Percentiles rank a stretch among this genome's conserved stretches.
These are phyloP conservation scores for Saccharomycopsis vini DNA, from an alignment of 805 yeast species.

Conservation along the genomic window DNA sequence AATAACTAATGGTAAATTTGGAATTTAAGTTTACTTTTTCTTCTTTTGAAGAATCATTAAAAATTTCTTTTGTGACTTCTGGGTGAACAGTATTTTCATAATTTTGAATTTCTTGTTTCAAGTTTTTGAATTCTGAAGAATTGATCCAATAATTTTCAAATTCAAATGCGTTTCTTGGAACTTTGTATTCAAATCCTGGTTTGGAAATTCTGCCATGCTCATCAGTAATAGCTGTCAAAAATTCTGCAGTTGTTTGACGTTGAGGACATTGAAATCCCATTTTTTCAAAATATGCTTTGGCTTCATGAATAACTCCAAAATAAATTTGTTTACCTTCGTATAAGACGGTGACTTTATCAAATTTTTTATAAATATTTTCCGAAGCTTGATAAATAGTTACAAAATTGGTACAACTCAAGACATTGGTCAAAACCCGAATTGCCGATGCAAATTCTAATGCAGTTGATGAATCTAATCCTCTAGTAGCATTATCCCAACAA, in stretches of 20 bases:
- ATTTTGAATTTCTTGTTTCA: constrained; percentile 38
- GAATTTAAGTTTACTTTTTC: constrained; percentile 32
- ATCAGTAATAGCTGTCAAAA: constrained; percentile 60
- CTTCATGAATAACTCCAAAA: constrained; percentile 50
- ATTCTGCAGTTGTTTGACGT: constrained; percentile 65
- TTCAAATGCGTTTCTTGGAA: constrained; percentile 56
- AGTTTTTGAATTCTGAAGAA: constrained; percentile 36
- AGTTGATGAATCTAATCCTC: constrained; percentile 80
- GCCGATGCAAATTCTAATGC: constrained; percentile 69
- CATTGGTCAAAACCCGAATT: constrained; percentile 50
- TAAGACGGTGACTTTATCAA: constrained; percentile 53
- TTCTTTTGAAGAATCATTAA: constrained; percentile 31
- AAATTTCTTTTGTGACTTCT: constrained; percentile 29
- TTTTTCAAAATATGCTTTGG: constrained; percentile 46
- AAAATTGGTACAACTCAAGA: constrained; percentile 45
- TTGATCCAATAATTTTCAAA: constrained; percentile 51
- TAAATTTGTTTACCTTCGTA: constrained; percentile 55
- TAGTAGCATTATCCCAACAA: constrained; percentile 77
- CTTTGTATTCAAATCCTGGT: constrained; percentile 39
- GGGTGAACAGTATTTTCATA: constrained; percentile 26
- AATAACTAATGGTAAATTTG: constrained; percentile 35
- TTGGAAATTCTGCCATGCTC: constrained; percentile 48
- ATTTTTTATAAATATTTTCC: constrained; percentile 53
- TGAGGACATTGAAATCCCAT: constrained; percentile 61
- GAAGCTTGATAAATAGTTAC: constrained; percentile 67